Conservation (phyloP, 1,284 basidiomycete species). For the Xanthoconium separans region DNA sequence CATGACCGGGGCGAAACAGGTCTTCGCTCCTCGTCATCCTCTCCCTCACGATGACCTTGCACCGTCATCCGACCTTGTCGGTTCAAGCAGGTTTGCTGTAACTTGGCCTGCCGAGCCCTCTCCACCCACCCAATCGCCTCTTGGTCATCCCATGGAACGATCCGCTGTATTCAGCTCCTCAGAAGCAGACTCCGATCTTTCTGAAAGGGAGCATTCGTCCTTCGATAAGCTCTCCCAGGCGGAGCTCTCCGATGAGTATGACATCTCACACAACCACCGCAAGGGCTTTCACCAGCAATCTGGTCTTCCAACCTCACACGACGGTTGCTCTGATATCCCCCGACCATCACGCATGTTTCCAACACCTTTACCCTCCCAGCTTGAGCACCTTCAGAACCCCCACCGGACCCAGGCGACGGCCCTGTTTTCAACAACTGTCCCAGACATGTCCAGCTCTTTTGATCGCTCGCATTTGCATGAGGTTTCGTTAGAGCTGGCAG, state of each 20-base stretch:
- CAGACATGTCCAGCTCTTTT: constrained; percentile 9
- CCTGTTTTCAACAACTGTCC: not conserved
- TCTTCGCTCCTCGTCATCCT: constrained; percentile 28
- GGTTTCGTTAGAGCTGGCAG: constrained; percentile 79
- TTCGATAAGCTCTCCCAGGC: constrained; percentile 32
- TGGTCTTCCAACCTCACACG: constrained; percentile 16
- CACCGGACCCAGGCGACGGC: constrained; percentile 34
- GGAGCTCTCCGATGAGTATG: constrained; percentile 35
- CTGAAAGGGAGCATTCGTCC: constrained; percentile 40
- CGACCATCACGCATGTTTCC: constrained; percentile 69
- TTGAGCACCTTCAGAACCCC: constrained; percentile 66
- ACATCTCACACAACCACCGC: constrained; percentile 25
- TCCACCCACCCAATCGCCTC: constrained; percentile 34
- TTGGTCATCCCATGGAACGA: constrained; percentile 33
- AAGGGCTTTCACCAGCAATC: constrained; percentile 26
- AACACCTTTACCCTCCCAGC: constrained; percentile 68
- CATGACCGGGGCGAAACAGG: constrained; percentile 35
- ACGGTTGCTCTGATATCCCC: constrained; percentile 38
- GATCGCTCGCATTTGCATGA: constrained; percentile 54
- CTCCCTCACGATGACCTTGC: constrained; percentile 32
- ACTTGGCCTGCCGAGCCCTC: constrained; percentile 48
- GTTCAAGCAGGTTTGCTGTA: constrained; percentile 49
- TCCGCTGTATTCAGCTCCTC: constrained; percentile 43
- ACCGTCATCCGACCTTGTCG: constrained; percentile 40
- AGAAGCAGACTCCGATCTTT: constrained; percentile 48